Percentiles rank a stretch among this genome's conserved stretches.
Evolutionary conservation across 345 rosid species (phyloP).

Genomic region (Aquilaria yunnanensis): DNA sequence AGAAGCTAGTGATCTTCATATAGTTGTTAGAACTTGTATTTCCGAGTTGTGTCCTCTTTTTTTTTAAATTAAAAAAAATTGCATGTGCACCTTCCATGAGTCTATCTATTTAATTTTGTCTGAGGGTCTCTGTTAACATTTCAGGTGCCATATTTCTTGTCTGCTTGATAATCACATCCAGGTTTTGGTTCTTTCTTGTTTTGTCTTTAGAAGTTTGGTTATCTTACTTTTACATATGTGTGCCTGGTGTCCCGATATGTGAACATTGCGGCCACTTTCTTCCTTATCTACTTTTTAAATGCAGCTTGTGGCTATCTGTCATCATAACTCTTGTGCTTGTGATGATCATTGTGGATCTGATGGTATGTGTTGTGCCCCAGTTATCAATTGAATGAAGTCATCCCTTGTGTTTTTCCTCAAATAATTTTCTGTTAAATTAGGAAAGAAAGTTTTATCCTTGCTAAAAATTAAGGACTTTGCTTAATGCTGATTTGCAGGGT

Average conservation of each 20-base stretch:
- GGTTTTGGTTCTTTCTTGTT: constrained; percentile 39
- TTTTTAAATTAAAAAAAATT: neutral
- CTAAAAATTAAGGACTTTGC: neutral
- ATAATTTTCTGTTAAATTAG: constrained; percentile 1
- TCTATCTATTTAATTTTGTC: neutral
- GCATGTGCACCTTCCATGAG: neutral
- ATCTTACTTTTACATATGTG: neutral
- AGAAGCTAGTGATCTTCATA: neutral
- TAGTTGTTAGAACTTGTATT: constrained; percentile 13
- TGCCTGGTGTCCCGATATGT: no score
- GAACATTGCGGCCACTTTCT: constrained; percentile 1
- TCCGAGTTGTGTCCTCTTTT: neutral
- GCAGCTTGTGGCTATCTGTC: constrained; percentile 82
- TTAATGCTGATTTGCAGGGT: constrained; percentile 51
- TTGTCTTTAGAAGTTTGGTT: constrained; percentile 2
- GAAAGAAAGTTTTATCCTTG: constrained; percentile 2
- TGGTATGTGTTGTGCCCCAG: constrained; percentile 45
- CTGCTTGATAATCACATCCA: constrained; percentile 72
- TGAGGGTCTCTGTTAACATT: constrained; percentile 10
- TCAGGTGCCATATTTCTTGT: constrained; percentile 86
- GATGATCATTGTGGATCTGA: constrained; percentile 83
- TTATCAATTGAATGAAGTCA: neutral
- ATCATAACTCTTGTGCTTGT: constrained; percentile 72
- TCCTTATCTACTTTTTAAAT: constrained; percentile 21
- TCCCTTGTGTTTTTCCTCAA: neutral